Evolutionary conservation across 805 yeast genomes (phyloP).

Genomic region (Candida germanica): DNA sequence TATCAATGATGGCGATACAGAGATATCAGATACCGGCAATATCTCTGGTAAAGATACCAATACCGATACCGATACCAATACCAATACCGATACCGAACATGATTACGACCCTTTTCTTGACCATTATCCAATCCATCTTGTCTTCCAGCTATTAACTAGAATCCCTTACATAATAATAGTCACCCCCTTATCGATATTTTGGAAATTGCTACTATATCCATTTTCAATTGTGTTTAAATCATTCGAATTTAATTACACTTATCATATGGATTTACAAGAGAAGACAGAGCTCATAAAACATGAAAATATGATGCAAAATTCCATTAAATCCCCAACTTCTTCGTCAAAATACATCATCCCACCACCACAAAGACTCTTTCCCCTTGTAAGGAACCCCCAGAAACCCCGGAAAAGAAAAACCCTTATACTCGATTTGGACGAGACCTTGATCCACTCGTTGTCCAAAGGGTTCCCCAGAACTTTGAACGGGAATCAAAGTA

Average conservation of each 20-base stretch:
- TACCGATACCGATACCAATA: slow-evolving; percentile 1
- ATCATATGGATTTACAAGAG: slow-evolving; percentile 16
- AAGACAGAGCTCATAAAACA: slow-evolving; percentile 38
- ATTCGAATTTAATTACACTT: slow-evolving; percentile 8
- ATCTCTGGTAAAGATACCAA: neutral
- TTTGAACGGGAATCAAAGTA: slow-evolving; percentile 28
- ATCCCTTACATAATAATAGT: slow-evolving; percentile 40
- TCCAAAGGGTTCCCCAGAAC: slow-evolving; percentile 59
- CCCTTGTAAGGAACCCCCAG: slow-evolving; percentile 37
- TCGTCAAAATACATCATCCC: slow-evolving; percentile 43
- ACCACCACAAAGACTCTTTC: slow-evolving; percentile 44
- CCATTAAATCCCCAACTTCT: slow-evolving; percentile 40
- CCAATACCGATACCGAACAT: slow-evolving; percentile 1
- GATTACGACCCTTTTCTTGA: slow-evolving; percentile 6
- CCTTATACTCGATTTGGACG: slow-evolving; percentile 86
- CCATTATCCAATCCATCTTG: slow-evolving; percentile 6
- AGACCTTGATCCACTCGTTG: slow-evolving; percentile 88
- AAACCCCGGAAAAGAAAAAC: slow-evolving; percentile 49
- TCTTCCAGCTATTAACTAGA: neutral
- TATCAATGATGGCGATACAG: neutral
- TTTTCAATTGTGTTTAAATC: slow-evolving; percentile 28
- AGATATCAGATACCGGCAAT: too few relatives aligned
- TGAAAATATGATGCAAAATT: slow-evolving; percentile 39
- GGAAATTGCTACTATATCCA: slow-evolving; percentile 58
- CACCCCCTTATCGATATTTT: slow-evolving; percentile 48